Percentiles rank a stretch among this genome's conserved stretches.
Conservation (phyloP, 176 grass and related monocot genomes). For the Thinopyrum elongatum region DNA sequence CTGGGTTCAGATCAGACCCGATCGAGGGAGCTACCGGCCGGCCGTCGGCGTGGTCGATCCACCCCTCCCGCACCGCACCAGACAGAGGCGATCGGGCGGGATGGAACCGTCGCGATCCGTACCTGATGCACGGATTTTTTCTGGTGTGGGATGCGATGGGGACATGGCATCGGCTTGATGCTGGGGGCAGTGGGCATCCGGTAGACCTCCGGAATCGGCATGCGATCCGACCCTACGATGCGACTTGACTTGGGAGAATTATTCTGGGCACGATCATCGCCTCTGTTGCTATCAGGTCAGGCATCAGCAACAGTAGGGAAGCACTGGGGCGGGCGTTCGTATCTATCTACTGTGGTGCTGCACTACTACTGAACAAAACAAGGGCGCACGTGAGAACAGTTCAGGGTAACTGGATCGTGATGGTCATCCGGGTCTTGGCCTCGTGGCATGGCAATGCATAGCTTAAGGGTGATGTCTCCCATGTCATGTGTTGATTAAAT, state of each 20-base stretch:
- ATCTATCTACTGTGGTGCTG: too few relatives aligned
- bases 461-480: too few relatives aligned
- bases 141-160: not conserved
- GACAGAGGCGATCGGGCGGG: not conserved
- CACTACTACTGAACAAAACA: too few relatives aligned
- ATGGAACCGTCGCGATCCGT: not conserved
- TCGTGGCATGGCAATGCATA: too few relatives aligned
- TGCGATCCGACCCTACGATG: not conserved
- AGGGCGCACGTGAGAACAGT: too few relatives aligned
- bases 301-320: not conserved
- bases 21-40: too few relatives aligned
- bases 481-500: too few relatives aligned
- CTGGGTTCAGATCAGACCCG: too few relatives aligned
- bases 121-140: not conserved
- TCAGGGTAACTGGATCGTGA: too few relatives aligned
- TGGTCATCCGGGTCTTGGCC: too few relatives aligned
- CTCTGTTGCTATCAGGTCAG: not conserved
- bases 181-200: not conserved
- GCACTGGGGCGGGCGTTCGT: too few relatives aligned
- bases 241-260: not conserved
- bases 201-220: not conserved
- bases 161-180: not conserved
- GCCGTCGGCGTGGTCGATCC: not conserved
- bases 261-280: not conserved
- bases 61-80: too few relatives aligned